These are phyloP conservation scores for Vitis hybrid DNA, from an alignment of 177 flowering plant species.

Conservation along the genomic window DNA sequence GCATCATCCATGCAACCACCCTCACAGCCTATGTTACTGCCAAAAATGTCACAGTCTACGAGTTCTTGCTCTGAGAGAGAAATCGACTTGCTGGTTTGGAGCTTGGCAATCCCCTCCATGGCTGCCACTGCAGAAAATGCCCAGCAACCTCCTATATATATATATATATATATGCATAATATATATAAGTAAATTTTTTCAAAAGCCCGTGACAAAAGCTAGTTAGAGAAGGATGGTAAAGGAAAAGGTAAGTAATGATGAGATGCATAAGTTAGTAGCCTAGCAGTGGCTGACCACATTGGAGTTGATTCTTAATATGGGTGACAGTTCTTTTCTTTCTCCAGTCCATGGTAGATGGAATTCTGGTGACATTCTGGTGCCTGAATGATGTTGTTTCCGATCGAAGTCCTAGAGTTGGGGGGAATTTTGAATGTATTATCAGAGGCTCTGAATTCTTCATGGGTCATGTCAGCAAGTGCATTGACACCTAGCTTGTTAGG, in stretches of 20 bases:
- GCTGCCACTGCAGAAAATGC: conserved; percentile 37
- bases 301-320: conserved; percentile 45
- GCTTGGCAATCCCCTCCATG: conserved; percentile 24
- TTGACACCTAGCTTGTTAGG: conserved; percentile 38
- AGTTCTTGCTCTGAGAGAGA: conserved; percentile 44
- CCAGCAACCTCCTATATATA: conserved; percentile 29
- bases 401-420: neutral
- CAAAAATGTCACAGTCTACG: conserved; percentile 32
- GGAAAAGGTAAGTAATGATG: neutral
- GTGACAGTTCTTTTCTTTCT: conserved; percentile 52
- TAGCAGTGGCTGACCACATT: conserved; percentile 32
- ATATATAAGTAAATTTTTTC: too few species aligned
- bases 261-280: neutral
- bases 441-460: conserved; percentile 45
- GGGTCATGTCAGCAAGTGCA: conserved; percentile 47
- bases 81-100: conserved; percentile 25
- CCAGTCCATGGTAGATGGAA: conserved; percentile 50
- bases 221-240: too few species aligned
- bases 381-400: conserved; percentile 12
- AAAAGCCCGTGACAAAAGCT: too few species aligned
- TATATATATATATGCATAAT: neutral
- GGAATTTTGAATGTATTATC: conserved; percentile 33
- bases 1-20: conserved; percentile 42
- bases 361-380: conserved; percentile 29
- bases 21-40: conserved; percentile 31